These are phyloP conservation scores for Mollisia scopiformis DNA, from an alignment of 2,329 filamentous ascomycete species.

Conservation along the genomic window DNA sequence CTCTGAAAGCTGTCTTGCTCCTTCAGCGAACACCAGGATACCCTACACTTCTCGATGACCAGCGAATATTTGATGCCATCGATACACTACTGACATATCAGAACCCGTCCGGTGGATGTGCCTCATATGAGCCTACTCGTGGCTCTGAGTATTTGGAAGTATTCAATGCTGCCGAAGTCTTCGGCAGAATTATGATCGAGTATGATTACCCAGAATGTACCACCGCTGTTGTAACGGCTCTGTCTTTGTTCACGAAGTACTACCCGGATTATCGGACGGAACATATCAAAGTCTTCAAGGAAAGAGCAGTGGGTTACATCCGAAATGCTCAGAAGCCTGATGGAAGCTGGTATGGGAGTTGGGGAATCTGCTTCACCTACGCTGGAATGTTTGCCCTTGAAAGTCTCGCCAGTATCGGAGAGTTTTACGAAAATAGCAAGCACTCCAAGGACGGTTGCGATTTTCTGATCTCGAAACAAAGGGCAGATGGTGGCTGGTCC, in stretches of 20 bases:
- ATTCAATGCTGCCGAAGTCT: conserved; percentile 95
- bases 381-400: conserved; percentile 96
- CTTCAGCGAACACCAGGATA: conserved; percentile 80
- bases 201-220: conserved; percentile 99
- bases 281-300: conserved; percentile 76
- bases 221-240: conserved; percentile 86
- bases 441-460: conserved; percentile 76
- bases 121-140: conserved; percentile 85
- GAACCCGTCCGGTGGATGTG: conserved; percentile 82
- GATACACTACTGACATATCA: conserved; percentile 93
- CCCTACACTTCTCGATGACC: conserved; percentile 72
- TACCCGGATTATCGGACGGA: conserved; percentile 78
- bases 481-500: conserved; percentile 92
- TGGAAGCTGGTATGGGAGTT: conserved; percentile 97
- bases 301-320: conserved; percentile 79
- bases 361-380: conserved; percentile 98
- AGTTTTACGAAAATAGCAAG: conserved; percentile 76
- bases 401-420: conserved; percentile 78
- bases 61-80: conserved; percentile 82
- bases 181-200: conserved; percentile 96
- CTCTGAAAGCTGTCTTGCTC: conserved; percentile 81
- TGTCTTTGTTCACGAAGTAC: conserved; percentile 79
- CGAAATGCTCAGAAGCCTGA: conserved; percentile 76
- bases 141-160: conserved; percentile 79
- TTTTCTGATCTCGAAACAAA: conserved; percentile 84